These are phyloP conservation scores for Aspergillus ruber DNA, from an alignment of 2,329 filamentous ascomycete genomes.

Conservation along the genomic window DNA sequence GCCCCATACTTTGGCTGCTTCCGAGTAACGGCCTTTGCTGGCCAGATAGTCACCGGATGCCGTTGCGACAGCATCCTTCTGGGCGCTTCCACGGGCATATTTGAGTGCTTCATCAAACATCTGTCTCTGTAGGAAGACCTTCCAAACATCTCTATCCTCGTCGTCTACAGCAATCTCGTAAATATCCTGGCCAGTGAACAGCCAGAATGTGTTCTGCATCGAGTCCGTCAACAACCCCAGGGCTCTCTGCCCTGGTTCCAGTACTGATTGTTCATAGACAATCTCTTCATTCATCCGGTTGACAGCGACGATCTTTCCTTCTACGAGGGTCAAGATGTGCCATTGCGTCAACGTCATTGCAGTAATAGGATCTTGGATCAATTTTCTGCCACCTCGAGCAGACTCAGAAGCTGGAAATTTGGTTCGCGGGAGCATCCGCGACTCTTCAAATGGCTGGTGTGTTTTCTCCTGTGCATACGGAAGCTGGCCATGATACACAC, in stretches of 20 bases:
- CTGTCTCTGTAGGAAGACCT: slow-evolving; percentile 78
- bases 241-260: slow-evolving; percentile 70
- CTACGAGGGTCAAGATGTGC: slow-evolving; percentile 80
- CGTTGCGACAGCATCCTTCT: slow-evolving; percentile 86
- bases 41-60: slow-evolving; percentile 86
- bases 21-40: slow-evolving; percentile 70
- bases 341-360: slow-evolving; percentile 86
- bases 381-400: slow-evolving; percentile 56
- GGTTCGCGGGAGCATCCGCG: slow-evolving; percentile 68
- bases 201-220: slow-evolving; percentile 95
- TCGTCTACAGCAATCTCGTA: slow-evolving; percentile 88
- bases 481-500: slow-evolving; percentile 80
- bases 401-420: slow-evolving; percentile 65
- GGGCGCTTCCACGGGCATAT: slow-evolving; percentile 70
- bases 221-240: slow-evolving; percentile 83
- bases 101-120: slow-evolving; percentile 83
- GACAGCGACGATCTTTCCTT: slow-evolving; percentile 73
- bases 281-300: slow-evolving; percentile 81
- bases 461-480: slow-evolving; percentile 62
- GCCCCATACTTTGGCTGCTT: slow-evolving; percentile 85
- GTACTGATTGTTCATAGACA: slow-evolving; percentile 80
- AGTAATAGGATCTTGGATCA: slow-evolving; percentile 65
- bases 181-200: slow-evolving; percentile 85
- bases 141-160: slow-evolving; percentile 90
- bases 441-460: slow-evolving; percentile 67